A percentile compares a stretch with the other conserved stretches of the same genome.
Evolutionary conservation across 2,329 filamentous ascomycete species (phyloP).

Genomic region (Alternaria incomplexa): DNA sequence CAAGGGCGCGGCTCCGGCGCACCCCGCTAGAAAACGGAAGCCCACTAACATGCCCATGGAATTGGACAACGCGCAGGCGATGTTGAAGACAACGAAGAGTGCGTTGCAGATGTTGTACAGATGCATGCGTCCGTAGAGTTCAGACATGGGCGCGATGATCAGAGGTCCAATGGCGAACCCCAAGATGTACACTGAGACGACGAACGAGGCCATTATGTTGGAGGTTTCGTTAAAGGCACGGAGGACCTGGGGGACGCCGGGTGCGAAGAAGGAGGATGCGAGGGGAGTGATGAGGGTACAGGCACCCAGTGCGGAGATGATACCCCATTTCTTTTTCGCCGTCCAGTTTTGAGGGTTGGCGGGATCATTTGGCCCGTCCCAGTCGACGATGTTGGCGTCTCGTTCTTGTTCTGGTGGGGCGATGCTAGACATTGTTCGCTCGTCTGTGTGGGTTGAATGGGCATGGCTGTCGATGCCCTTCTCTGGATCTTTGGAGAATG

Average conservation of each 20-base stretch:
- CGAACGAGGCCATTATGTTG: constrained; percentile 42
- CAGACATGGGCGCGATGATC: constrained; percentile 46
- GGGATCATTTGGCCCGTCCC: constrained; percentile 47
- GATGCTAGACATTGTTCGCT: constrained; percentile 26
- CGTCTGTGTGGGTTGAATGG: constrained; percentile 34
- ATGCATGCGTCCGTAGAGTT: constrained; percentile 42
- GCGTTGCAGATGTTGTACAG: constrained; percentile 51
- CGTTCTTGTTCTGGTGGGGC: constrained; percentile 12
- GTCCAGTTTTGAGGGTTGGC: constrained; percentile 50
- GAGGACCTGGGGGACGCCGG: constrained; percentile 63
- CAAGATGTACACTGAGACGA: constrained; percentile 49
- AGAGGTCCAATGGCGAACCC: constrained; percentile 49
- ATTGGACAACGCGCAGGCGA: constrained; percentile 47
- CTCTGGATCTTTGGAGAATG: constrained; percentile 31
- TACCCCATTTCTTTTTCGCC: constrained; percentile 44
- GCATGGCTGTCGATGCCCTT: constrained; percentile 31
- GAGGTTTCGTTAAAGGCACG: constrained; percentile 37
- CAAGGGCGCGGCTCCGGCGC: constrained; percentile 40
- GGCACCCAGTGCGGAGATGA: constrained; percentile 41
- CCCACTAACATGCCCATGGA: constrained; percentile 48
- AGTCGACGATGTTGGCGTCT: constrained; percentile 42
- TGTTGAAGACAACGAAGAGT: constrained; percentile 59
- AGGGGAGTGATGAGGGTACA: constrained; percentile 50
- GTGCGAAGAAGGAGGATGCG: constrained; percentile 57
- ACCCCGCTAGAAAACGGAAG: constrained; percentile 47